Base-by-base conservation (phyloP, 2,329 filamentous ascomycete species). In the Zasmidium cellare region DNA sequence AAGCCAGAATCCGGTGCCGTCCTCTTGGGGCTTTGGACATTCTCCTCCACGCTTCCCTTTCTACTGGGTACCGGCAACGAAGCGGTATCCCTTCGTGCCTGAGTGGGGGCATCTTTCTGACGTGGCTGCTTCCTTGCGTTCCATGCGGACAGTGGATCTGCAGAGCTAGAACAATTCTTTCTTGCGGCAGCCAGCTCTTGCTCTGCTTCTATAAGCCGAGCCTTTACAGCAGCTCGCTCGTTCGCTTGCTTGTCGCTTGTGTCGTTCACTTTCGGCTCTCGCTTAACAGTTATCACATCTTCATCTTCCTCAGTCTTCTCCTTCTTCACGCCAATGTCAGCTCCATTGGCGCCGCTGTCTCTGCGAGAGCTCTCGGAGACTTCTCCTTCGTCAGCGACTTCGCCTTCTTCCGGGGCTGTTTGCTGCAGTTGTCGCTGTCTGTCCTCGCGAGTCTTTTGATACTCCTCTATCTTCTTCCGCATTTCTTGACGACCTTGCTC, bases 11-110 rank as follows among this genome's bases (percentile, higher is more conserved):
- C 38, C 2, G 53, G 47, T 18, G 24, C 41, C 3, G 22, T 23
- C 16, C 53, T 51, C 47, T 56, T 56, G 18, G 48, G 46, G 35
- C 35, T 41, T 41, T 14, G 35, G 3, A 41, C 35, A 16, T 41
- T 14, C 5, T 6, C 16, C 7, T 41, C 35, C 14, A 7, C 28
- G n/a, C 35, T 41, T 6, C 16, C 20, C 16, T n/a, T n/a, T 31
- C 23, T 14, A n/a, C n/a, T n/a, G n/a, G 53, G 25, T 6, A 5
- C 23, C 16, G 22, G 12, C 22, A 20, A 47, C n/a, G 45, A 47
- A 5, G 19, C 6, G 5, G 19, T 22, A 9, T 24, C 18, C 45
- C 6, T 3, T 20, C 45, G 45, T 22, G 19, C 16, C 41, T 45
- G 5, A 7, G 14, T 18, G 23, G 2, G 2, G 19, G 3, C 11